A percentile compares a stretch with the other conserved stretches of the same genome.
Conservation (phyloP, 768 basidiomycete genomes). For the Gloeostereum incarnatum region DNA sequence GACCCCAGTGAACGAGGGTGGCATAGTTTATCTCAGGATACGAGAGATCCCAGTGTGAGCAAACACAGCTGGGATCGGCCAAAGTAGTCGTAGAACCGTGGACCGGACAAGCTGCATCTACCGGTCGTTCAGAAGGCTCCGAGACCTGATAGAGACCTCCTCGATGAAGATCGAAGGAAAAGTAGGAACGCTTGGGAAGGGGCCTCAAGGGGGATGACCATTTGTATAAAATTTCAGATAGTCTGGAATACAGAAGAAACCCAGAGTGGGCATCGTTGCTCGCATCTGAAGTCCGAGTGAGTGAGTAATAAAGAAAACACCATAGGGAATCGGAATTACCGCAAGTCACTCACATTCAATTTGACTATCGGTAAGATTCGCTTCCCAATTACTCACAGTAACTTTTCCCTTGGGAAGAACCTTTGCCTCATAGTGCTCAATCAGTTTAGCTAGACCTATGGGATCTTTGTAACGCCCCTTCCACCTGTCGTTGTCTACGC, state of each 20-base stretch:
- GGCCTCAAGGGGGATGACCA: constrained; percentile 13
- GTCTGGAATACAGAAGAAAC: constrained; percentile 37
- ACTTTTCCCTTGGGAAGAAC: constrained; percentile 48
- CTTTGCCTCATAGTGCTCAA: constrained; percentile 49
- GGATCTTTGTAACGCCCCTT: constrained; percentile 54
- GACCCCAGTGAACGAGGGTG: constrained; percentile 29
- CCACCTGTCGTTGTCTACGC: constrained; percentile 64
- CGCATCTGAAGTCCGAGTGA: constrained; percentile 38
- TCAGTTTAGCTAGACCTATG: constrained; percentile 57
- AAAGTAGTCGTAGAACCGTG: constrained; percentile 1
- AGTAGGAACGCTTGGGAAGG: constrained; percentile 28
- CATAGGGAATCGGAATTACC: too few species aligned
- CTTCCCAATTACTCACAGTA: constrained; percentile 69
- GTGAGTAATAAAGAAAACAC: constrained; percentile 4
- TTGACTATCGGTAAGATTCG: constrained; percentile 30
- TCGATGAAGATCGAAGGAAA: constrained; percentile 43
- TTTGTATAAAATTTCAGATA: constrained; percentile 31
- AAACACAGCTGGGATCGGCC: constrained; percentile 3
- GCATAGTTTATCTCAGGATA: constrained; percentile 1
- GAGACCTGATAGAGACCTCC: constrained; percentile 37
- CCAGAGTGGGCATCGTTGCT: constrained; percentile 66
- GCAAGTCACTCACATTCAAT: constrained; percentile 58
- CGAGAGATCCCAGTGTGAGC: constrained; percentile 1
- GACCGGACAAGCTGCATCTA: neutral
- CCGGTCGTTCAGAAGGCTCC: constrained; percentile 1